These are phyloP conservation scores for Athelia sp. DNA, from an alignment of 1,284 basidiomycete species.

Conservation along the genomic window DNA sequence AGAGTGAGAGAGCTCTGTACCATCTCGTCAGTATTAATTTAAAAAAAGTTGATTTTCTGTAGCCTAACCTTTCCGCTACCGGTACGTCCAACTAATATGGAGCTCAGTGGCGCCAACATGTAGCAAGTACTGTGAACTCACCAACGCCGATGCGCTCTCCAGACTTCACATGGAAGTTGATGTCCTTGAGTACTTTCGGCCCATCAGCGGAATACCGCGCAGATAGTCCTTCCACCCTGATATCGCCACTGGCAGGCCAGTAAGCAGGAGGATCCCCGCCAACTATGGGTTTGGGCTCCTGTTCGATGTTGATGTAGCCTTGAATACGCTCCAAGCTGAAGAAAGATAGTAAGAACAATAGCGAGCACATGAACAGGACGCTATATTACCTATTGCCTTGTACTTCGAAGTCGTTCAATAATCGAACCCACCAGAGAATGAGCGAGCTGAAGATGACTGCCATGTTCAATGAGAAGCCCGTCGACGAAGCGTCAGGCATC, in stretches of 20 bases:
- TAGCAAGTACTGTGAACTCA: constrained; percentile 15
- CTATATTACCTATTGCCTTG: constrained; percentile 43
- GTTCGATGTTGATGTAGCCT: constrained; percentile 67
- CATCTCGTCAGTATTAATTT: background rate
- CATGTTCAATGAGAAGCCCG: constrained; percentile 53
- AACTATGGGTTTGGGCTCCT: constrained; percentile 52
- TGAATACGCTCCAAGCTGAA: constrained; percentile 66
- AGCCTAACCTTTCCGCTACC: constrained; percentile 62
- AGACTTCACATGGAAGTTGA: constrained; percentile 51
- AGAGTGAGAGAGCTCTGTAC: constrained; percentile 44
- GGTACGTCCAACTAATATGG: constrained; percentile 57
- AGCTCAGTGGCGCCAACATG: background rate
- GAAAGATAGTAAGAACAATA: background rate
- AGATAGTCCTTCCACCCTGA: constrained; percentile 56
- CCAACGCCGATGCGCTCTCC: constrained; percentile 63
- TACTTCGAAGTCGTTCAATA: constrained; percentile 2
- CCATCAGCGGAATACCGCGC: constrained; percentile 50
- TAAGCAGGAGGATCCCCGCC: constrained; percentile 64
- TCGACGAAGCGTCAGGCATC: constrained; percentile 33
- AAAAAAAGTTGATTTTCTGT: background rate
- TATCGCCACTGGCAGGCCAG: constrained; percentile 72
- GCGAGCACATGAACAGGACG: background rate
- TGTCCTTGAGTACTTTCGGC: constrained; percentile 47
- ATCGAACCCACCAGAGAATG: background rate
- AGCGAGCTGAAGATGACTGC: constrained; percentile 16